Conservation (phyloP, 768 basidiomycete species). For the Baorangia bicolor region DNA sequence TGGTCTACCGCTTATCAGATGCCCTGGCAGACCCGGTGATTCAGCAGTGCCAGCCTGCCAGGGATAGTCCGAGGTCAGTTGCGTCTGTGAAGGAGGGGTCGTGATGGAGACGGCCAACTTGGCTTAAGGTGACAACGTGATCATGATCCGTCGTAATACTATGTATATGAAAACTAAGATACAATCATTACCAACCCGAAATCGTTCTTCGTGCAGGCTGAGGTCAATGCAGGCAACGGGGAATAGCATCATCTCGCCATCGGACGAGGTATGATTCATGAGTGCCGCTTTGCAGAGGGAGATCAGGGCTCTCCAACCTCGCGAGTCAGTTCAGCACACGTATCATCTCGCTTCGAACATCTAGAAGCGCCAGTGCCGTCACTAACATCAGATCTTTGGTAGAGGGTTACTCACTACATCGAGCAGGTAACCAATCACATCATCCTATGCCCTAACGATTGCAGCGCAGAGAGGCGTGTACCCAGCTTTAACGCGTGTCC, state of each 20-base stretch:
- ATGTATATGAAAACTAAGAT: neutral
- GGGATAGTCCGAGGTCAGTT: neutral
- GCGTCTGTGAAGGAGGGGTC: neutral
- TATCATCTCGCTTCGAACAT: neutral
- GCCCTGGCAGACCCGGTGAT: neutral
- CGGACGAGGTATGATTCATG: too few species aligned
- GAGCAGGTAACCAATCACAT: too few species aligned
- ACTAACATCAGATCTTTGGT: too few species aligned
- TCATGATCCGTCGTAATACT: neutral
- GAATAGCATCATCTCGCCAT: too few species aligned
- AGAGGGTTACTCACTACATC: too few species aligned
- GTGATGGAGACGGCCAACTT: neutral
- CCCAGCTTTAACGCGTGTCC: too few species aligned
- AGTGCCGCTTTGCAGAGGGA: neutral
- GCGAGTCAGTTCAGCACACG: neutral
- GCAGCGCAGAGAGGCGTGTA: too few species aligned
- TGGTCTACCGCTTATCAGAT: neutral
- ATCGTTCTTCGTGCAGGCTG: too few species aligned
- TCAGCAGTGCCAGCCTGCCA: neutral
- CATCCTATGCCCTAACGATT: too few species aligned
- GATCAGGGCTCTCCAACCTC: neutral
- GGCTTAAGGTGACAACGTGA: neutral
- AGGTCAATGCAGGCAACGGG: too few species aligned
- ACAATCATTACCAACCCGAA: too few species aligned
- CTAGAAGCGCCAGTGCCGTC: too few species aligned